A percentile compares a stretch with the other conserved stretches of the same genome.
Evolutionary conservation across 331 rosid species (phyloP).

Genomic region (Pyracantha coccinea): DNA sequence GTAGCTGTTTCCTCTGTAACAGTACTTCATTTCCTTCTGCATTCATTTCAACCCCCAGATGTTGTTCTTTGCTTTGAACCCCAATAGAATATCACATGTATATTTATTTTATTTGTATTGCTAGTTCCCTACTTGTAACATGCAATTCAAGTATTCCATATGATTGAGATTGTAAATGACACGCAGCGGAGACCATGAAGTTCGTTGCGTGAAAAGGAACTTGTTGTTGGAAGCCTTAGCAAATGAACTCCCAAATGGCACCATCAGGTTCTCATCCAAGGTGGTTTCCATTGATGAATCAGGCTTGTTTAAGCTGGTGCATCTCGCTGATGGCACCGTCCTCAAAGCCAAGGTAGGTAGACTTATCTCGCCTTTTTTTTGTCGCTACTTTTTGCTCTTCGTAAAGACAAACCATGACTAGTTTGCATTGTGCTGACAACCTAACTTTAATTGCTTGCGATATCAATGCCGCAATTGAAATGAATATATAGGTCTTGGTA

Average conservation of each 20-base stretch:
- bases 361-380: too few relatives aligned
- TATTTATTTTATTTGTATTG: too few relatives aligned
- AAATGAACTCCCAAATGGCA: conserved; percentile 52
- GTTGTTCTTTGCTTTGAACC: background rate
- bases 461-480: too few relatives aligned
- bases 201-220: conserved; percentile 46
- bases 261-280: conserved; percentile 55
- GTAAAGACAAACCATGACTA: too few relatives aligned
- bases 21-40: background rate
- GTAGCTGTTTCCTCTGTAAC: background rate
- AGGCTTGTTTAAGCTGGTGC: conserved; percentile 39
- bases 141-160: background rate
- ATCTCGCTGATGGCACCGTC: conserved; percentile 58
- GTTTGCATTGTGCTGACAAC: too few relatives aligned
- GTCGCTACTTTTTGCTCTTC: too few relatives aligned
- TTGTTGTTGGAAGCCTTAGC: conserved; percentile 47
- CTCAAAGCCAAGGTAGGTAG: conserved; percentile 52
- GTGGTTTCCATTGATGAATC: conserved; percentile 57
- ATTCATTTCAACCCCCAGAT: background rate
- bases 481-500: conserved; percentile 34
- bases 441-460: too few relatives aligned
- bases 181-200: conserved; percentile 35
- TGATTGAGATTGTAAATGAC: background rate
- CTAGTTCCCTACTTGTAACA: background rate
- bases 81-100: background rate